Percentiles rank a stretch among this genome's conserved stretches.
Evolutionary conservation across 768 basidiomycete genomes (phyloP).

Genomic region (Xerocomellus amylosporus): DNA sequence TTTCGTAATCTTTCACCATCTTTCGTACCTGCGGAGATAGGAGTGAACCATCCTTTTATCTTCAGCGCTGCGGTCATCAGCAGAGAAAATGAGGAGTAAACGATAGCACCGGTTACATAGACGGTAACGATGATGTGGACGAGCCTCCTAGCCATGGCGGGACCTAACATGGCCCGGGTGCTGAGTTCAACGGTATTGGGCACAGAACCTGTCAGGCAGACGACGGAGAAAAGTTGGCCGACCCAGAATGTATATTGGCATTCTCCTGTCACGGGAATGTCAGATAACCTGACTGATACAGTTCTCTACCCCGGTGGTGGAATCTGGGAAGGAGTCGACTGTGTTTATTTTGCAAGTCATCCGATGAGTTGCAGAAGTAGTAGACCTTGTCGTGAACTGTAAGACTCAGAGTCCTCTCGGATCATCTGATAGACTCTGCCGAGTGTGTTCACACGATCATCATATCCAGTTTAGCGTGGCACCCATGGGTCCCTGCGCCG

Average conservation of each 20-base stretch:
- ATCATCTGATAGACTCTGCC: too few relatives aligned
- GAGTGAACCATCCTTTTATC: constrained; percentile 6
- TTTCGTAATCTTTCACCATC: background rate
- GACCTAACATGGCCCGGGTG: constrained; percentile 4
- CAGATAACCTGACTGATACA: background rate
- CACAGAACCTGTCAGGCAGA: background rate
- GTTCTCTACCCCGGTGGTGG: background rate
- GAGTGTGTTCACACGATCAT: background rate
- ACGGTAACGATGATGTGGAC: constrained; percentile 11
- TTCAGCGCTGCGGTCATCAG: constrained; percentile 9
- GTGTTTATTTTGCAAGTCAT: background rate
- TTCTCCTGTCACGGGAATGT: constrained; percentile 1
- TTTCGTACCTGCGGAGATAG: background rate
- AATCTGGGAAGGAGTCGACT: background rate
- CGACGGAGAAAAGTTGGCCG: background rate
- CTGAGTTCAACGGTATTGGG: background rate
- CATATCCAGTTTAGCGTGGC: background rate
- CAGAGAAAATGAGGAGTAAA: constrained; percentile 32
- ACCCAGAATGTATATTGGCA: constrained; percentile 15
- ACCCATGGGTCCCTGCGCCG: constrained; percentile 1
- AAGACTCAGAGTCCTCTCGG: background rate
- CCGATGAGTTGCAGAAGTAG: background rate
- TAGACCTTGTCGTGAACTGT: background rate
- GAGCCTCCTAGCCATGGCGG: constrained; percentile 11
- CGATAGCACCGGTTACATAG: constrained; percentile 29